Evolutionary conservation across 345 rosid species (phyloP).

Genomic region (Salix koriyanagi): DNA sequence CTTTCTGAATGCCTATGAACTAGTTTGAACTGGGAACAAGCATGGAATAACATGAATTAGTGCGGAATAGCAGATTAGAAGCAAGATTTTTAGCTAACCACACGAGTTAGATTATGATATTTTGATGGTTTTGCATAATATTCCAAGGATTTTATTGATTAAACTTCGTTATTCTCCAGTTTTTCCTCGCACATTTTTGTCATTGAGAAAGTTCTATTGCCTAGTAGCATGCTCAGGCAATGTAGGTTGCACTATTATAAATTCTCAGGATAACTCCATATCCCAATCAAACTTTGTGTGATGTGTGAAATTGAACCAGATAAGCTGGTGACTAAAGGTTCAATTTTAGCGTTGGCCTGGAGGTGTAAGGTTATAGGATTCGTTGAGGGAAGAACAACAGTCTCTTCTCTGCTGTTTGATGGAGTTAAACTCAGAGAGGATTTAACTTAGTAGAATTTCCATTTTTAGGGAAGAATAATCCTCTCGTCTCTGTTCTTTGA

Average conservation of each 20-base stretch:
- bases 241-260: background rate
- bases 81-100: background rate
- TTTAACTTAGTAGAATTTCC: too few relatives aligned
- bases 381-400: background rate
- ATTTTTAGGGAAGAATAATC: too few relatives aligned
- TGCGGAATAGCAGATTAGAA: background rate
- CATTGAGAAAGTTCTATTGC: background rate
- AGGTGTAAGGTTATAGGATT: background rate
- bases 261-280: background rate
- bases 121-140: background rate
- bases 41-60: background rate
- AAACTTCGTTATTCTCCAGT: background rate
- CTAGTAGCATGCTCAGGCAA: background rate
- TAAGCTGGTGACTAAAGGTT: conserved; percentile 1
- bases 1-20: background rate
- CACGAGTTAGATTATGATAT: too few relatives aligned
- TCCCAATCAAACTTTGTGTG: background rate
- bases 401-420: background rate
- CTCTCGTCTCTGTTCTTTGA: too few relatives aligned
- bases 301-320: background rate
- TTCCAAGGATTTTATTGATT: background rate
- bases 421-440: background rate
- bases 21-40: background rate
- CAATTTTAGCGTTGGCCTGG: background rate
- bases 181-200: background rate